These are phyloP conservation scores for Neospermospora avenae DNA, from an alignment of 2,329 filamentous ascomycete species.

Conservation along the genomic window DNA sequence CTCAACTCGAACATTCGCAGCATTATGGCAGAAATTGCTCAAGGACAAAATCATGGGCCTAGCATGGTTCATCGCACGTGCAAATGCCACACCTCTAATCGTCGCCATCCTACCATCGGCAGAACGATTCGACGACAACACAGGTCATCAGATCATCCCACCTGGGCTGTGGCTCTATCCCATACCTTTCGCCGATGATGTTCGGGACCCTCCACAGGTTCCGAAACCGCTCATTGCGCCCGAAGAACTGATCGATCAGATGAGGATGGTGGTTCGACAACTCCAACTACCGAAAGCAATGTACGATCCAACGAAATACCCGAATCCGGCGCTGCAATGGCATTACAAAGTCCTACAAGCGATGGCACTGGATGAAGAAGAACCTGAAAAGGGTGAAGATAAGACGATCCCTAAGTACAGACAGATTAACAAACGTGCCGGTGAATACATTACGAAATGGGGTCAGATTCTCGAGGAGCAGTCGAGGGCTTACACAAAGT, in stretches of 20 bases:
- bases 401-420: conserved; percentile 79
- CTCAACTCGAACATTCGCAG: conserved; percentile 88
- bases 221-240: conserved; percentile 55
- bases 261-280: conserved; percentile 76
- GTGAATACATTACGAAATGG: conserved; percentile 76
- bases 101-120: conserved; percentile 78
- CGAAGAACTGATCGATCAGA: conserved; percentile 71
- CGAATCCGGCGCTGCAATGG: conserved; percentile 92
- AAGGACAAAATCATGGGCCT: conserved; percentile 77
- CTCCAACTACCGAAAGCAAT: conserved; percentile 75
- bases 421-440: conserved; percentile 80
- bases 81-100: conserved; percentile 74
- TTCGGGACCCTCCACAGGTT: conserved; percentile 69
- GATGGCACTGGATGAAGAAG: conserved; percentile 85
- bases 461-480: conserved; percentile 61
- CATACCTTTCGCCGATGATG: conserved; percentile 84
- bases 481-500: conserved; percentile 8
- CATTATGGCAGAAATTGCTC: conserved; percentile 82
- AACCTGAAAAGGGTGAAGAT: conserved; percentile 69
- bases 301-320: conserved; percentile 84
- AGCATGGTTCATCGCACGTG: conserved; percentile 83
- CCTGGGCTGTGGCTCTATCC: conserved; percentile 86
- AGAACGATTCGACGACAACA: conserved; percentile 60
- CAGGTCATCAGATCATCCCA: conserved; percentile 68
- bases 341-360: conserved; percentile 94